phyloP scores from a whole-genome alignment of 1,284 basidiomycete genomes.

The Ceratobasidium sp. region DNA sequence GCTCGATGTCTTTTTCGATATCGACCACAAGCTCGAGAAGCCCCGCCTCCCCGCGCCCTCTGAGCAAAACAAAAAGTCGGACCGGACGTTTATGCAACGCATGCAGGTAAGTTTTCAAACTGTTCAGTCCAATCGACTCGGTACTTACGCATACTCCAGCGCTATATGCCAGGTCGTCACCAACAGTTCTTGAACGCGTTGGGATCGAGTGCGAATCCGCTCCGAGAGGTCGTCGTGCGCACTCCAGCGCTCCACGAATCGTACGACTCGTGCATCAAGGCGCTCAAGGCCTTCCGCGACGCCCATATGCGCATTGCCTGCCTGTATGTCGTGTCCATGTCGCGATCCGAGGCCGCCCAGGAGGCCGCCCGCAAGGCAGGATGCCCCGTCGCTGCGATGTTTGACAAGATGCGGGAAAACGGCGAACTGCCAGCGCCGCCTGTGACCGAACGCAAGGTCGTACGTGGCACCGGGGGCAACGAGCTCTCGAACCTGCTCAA shows the following conservation, averaged over 20 bases:
- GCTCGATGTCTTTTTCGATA: conserved; percentile 63
- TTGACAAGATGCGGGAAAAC: conserved; percentile 33
- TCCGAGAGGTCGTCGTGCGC: conserved; percentile 49
- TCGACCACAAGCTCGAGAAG: conserved; percentile 54
- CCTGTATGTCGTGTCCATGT: conserved; percentile 71
- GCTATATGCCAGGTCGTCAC: conserved; percentile 60
- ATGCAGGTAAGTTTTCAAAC: conserved; percentile 50
- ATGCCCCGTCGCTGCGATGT: conserved; percentile 36
- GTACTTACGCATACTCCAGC: conserved; percentile 14
- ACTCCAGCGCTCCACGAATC: conserved; percentile 49
- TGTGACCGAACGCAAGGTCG: conserved; percentile 32
- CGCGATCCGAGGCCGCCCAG: conserved; percentile 37
- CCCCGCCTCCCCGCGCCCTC: conserved; percentile 30
- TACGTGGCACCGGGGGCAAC: conserved; percentile 32
- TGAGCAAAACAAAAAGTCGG: conserved; percentile 44
- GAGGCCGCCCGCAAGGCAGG: conserved; percentile 35
- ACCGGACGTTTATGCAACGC: conserved; percentile 57
- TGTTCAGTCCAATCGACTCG: neutral
- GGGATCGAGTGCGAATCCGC: conserved; percentile 49
- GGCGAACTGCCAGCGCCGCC: conserved; percentile 34
- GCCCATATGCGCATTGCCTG: conserved; percentile 88
- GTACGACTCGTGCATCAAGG: conserved; percentile 76
- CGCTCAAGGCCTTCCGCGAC: conserved; percentile 84
- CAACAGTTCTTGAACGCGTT: conserved; percentile 61
- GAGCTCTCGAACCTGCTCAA: conserved; percentile 37